Conservation (phyloP, 179 eudicot species). For the Vitellaria paradoxa region DNA sequence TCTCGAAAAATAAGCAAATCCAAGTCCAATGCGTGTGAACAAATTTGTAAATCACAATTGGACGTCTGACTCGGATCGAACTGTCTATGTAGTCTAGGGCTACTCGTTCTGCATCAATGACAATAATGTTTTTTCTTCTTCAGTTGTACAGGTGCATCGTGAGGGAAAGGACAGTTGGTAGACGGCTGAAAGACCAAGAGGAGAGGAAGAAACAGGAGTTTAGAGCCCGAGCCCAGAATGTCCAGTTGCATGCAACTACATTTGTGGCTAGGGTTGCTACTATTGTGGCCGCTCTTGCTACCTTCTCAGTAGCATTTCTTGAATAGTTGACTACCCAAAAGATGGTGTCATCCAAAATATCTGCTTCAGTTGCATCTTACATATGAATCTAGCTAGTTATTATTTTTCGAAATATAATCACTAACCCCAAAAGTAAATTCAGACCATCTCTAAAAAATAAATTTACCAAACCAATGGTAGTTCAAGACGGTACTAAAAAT, state of each 20-base stretch:
- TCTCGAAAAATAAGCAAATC: too few species aligned
- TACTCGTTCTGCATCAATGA: too few species aligned
- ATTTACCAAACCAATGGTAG: too few species aligned
- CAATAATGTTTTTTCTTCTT: slow-evolving; percentile 6
- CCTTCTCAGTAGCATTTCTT: slow-evolving; percentile 37
- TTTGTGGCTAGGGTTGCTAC: slow-evolving; percentile 96
- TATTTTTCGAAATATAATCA: too few species aligned
- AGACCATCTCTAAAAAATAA: too few species aligned
- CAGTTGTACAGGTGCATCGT: slow-evolving; percentile 66
- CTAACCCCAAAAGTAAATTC: too few species aligned
- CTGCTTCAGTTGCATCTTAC: slow-evolving; percentile 72
- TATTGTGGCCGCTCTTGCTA: slow-evolving; percentile 81
- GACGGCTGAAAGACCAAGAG: slow-evolving; percentile 80
- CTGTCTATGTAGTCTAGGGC: too few species aligned
- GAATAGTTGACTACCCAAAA: slow-evolving; percentile 31
- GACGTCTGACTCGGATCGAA: too few species aligned
- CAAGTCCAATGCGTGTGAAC: too few species aligned
- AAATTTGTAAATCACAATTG: too few species aligned
- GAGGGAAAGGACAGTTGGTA: slow-evolving; percentile 70
- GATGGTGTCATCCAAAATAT: slow-evolving; percentile 37
- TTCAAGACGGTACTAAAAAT: too few species aligned
- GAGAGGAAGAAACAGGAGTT: slow-evolving; percentile 79
- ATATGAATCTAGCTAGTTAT: too few species aligned
- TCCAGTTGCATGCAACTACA: slow-evolving; percentile 82
- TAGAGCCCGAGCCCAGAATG: slow-evolving; percentile 88